phyloP scores from a whole-genome alignment of 805 yeast genomes.

The Suhomyces vadensis region DNA sequence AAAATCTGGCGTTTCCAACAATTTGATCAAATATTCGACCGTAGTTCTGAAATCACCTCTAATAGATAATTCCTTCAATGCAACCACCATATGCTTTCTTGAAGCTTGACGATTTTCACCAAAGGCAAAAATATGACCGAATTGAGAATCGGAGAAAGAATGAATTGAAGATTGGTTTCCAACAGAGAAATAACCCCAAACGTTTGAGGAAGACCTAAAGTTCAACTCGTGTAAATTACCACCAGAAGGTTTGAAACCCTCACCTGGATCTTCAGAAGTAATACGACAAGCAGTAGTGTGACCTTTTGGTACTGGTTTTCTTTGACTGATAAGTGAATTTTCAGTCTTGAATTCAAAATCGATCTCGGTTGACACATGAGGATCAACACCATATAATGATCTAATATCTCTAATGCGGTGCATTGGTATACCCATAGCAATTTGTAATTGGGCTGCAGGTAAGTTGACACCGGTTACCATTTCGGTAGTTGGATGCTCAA shows the following conservation, averaged over 20 bases:
- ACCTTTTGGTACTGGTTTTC: constrained; percentile 94
- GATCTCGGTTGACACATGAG: constrained; percentile 84
- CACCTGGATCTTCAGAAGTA: constrained; percentile 98
- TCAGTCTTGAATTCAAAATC: constrained; percentile 86
- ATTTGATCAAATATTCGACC: constrained; percentile 92
- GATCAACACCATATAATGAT: constrained; percentile 91
- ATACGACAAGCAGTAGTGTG: constrained; percentile 99
- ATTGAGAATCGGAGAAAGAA: constrained; percentile 97
- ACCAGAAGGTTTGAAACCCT: constrained; percentile 98
- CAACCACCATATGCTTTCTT: constrained; percentile 98
- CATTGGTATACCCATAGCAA: constrained; percentile 99
- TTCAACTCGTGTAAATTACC: constrained; percentile 96
- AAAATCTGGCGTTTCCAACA: constrained; percentile 94
- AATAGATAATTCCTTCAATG: constrained; percentile 91
- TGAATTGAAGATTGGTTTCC: constrained; percentile 96
- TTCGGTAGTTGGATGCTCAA: constrained; percentile 99
- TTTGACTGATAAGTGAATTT: constrained; percentile 72
- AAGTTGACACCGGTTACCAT: constrained; percentile 98
- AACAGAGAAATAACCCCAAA: constrained; percentile 99
- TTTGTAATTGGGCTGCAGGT: constrained; percentile 98
- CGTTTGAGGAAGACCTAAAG: constrained; percentile 95
- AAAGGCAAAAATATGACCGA: constrained; percentile 98
- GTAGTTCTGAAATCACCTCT: constrained; percentile 99
- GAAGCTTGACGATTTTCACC: constrained; percentile 98
- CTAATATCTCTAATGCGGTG: constrained; percentile 93